Evolutionary conservation across 192 early-diverging fungal species (phyloP).

Genomic region (Coemansia sp.): DNA sequence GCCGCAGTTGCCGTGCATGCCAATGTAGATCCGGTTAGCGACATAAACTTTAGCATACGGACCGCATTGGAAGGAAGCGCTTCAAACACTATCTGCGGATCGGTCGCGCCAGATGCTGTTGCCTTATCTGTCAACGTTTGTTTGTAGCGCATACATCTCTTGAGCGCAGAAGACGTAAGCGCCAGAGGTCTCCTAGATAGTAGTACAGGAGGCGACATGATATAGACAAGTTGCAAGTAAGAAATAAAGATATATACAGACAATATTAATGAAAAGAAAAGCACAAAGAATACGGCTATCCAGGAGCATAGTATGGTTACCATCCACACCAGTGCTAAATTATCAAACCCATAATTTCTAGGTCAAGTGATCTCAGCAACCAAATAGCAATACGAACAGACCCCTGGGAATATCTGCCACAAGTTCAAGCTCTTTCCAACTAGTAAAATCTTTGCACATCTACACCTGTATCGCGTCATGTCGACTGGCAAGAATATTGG

Average conservation of each 20-base stretch:
- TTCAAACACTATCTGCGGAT: conserved; percentile 22
- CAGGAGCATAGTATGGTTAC: no score
- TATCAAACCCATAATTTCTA: no score
- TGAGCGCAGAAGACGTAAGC: background rate
- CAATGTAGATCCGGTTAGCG: conserved; percentile 28
- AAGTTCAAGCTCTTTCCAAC: background rate
- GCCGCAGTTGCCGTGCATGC: conserved; percentile 36
- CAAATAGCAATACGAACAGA: no score
- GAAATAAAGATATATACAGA: no score
- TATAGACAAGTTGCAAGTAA: no score
- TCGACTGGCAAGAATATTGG: conserved; percentile 5
- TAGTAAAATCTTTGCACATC: background rate
- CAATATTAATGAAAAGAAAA: no score
- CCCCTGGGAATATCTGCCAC: no score
- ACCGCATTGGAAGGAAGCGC: conserved; percentile 33
- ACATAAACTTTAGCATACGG: conserved; percentile 54
- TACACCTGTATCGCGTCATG: background rate
- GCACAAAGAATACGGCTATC: no score
- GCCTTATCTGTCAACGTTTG: conserved; percentile 1
- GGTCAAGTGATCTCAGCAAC: no score
- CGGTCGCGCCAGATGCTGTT: background rate
- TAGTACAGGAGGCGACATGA: no score
- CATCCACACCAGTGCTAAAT: no score
- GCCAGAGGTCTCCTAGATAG: no score
- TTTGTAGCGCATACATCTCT: background rate